A percentile compares a stretch with the other conserved stretches of the same genome.
Conservation (phyloP, 306 rosid species). For the Sicyos edulis region DNA sequence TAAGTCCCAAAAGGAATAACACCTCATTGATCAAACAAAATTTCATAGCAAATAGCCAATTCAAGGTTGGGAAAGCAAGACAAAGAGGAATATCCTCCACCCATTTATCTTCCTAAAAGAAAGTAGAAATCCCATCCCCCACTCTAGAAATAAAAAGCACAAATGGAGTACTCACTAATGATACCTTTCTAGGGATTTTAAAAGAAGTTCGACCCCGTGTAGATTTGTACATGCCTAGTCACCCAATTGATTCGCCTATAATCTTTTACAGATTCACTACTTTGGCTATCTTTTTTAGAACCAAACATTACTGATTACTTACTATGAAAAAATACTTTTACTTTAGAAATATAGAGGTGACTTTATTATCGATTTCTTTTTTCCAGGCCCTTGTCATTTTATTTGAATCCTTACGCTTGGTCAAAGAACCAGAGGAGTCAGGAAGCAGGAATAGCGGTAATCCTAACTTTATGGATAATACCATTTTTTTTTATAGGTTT, state of each 20-base stretch:
- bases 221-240: too few species aligned
- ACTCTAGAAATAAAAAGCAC: too few species aligned
- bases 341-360: neutral
- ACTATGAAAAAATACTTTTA: neutral
- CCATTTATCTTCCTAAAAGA: too few species aligned
- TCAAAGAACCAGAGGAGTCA: slow-evolving; percentile 80
- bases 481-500: neutral
- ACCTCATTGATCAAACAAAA: too few species aligned
- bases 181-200: too few species aligned
- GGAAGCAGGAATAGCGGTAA: slow-evolving; percentile 57
- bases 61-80: too few species aligned
- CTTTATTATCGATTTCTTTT: neutral
- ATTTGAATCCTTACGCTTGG: slow-evolving; percentile 71
- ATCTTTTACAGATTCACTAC: neutral
- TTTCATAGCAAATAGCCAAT: too few species aligned
- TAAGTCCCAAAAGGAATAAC: too few species aligned
- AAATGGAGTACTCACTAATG: too few species aligned
- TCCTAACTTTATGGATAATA: slow-evolving; percentile 1
- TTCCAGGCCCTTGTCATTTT: slow-evolving; percentile 65
- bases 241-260: neutral
- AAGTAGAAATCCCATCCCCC: too few species aligned
- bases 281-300: neutral
- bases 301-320: neutral
- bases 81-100: too few species aligned
- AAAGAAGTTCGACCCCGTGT: too few species aligned